Conservation (phyloP, 2,329 filamentous ascomycete genomes). For the Alternaria sp. region DNA sequence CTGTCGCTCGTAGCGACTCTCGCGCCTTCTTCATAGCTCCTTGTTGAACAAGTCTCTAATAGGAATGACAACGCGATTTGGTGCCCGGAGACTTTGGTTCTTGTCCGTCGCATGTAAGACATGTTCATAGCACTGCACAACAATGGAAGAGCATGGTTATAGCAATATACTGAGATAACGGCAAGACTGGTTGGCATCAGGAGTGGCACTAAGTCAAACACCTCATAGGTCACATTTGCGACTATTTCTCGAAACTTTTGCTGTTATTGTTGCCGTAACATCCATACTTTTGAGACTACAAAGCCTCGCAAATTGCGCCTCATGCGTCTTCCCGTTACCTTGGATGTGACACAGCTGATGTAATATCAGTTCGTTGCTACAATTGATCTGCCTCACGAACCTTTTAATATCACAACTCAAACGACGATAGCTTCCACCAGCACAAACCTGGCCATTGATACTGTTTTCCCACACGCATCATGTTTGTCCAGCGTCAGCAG, state of each 20-base stretch:
- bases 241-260: too few species aligned
- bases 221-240: too few species aligned
- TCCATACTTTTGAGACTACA: neutral
- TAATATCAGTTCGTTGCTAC: neutral
- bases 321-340: neutral
- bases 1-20: neutral
- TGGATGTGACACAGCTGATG: neutral
- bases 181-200: too few species aligned
- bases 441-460: too few species aligned
- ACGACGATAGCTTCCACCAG: neutral
- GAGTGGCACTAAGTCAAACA: too few species aligned
- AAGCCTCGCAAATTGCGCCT: neutral
- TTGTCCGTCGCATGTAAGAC: neutral
- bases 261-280: neutral
- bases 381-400: neutral
- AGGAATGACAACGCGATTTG: neutral
- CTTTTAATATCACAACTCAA: neutral
- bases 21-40: neutral
- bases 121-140: neutral
- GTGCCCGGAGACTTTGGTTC: neutral
- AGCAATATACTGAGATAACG: too few species aligned
- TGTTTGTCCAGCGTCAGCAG: too few species aligned
- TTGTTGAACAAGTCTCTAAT: neutral
- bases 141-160: neutral
- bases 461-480: too few species aligned